A percentile compares a stretch with the other conserved stretches of the same genome.
Conservation (phyloP, 805 yeast genomes). For the Candida ortonii region DNA sequence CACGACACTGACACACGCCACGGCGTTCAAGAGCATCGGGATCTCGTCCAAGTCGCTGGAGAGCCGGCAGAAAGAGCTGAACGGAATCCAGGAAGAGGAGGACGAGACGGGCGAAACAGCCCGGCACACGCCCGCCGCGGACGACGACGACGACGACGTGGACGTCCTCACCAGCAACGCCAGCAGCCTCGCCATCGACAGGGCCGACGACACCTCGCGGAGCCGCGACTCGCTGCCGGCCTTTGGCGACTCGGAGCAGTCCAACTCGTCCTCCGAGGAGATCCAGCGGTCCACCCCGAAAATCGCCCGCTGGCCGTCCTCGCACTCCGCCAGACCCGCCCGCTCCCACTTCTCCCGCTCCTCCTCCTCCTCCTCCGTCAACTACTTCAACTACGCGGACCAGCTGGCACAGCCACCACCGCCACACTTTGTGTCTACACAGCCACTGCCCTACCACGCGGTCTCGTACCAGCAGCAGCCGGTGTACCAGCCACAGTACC, state of each 20-base stretch:
- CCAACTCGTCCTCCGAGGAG: slow-evolving; percentile 2
- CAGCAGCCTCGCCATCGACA: slow-evolving; percentile 2
- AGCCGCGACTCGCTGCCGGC: slow-evolving; percentile 1
- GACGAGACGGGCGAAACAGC: slow-evolving; percentile 2
- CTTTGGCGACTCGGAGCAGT: too few species aligned
- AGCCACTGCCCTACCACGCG: slow-evolving; percentile 8
- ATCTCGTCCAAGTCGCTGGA: slow-evolving; percentile 24
- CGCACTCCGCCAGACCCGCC: too few species aligned
- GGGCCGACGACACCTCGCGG: slow-evolving; percentile 1
- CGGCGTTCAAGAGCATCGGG: slow-evolving; percentile 25
- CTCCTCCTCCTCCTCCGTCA: slow-evolving; percentile 17
- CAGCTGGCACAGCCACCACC: slow-evolving; percentile 5
- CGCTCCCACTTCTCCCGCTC: slow-evolving; percentile 14
- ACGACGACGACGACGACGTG: slow-evolving; percentile 3
- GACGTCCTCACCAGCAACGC: slow-evolving; percentile 10
- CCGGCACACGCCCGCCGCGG: not conserved
- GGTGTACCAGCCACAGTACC: slow-evolving; percentile 6
- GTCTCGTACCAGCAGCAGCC: slow-evolving; percentile 10
- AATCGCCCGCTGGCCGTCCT: too few species aligned
- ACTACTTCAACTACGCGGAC: slow-evolving; percentile 11
- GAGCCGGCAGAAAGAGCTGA: slow-evolving; percentile 4
- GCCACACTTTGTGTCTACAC: too few species aligned
- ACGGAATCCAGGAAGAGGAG: slow-evolving; percentile 1
- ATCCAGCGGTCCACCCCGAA: slow-evolving; percentile 3
- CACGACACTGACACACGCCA: slow-evolving; percentile 10